Evolutionary conservation across 2,329 filamentous ascomycete species (phyloP), one percentile per base, ranked within the genome.

Genomic region (Laburnicola sp.): DNA sequence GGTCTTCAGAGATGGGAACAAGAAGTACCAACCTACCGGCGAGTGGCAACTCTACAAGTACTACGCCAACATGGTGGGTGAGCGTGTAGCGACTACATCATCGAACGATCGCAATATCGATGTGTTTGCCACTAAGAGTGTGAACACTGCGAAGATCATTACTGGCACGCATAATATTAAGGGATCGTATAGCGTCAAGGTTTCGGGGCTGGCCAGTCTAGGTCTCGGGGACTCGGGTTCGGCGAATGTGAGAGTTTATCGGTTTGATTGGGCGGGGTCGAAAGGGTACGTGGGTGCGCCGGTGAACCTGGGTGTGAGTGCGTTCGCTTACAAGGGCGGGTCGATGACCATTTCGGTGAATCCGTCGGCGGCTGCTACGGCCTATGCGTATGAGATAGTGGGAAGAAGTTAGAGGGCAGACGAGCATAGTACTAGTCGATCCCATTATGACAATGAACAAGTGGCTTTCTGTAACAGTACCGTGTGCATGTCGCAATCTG

Each of bases 1-100:
- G n/a, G 48, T 78, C 1, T 64, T 60, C 16, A 75, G 74, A 50
- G 52, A 64, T 2, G 66, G 41, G 57, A 25, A 9, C 54, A 7
- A 61, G 1, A 73, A 68, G 0, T 79, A 78, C 57, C 72, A 56
- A 36, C 66, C 75, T 1, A 74, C 68, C 31, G 73, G 74, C 1
- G 75, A 77, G 23, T 80, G 69, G 62, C 75, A 78, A 45, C 70
- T 80, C 7, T 80, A 80, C 59, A 74, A 75, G 46, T 79, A 78
- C 62, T 80, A 80, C 59, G 66, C 65, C 2, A 74, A 74, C 37
- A 78, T 79, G 76, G 75, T 71, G 0, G 77, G 77, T 3, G 44
- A 66, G 10, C 70, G 76, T 11, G 67, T 74, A 4, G 65, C 63
- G 0, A 76, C 75, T 2, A 62, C 65, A 0, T 65, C 63, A 0